Base-by-base conservation (phyloP, 768 basidiomycete species). In the Amanita molliuscula region DNA sequence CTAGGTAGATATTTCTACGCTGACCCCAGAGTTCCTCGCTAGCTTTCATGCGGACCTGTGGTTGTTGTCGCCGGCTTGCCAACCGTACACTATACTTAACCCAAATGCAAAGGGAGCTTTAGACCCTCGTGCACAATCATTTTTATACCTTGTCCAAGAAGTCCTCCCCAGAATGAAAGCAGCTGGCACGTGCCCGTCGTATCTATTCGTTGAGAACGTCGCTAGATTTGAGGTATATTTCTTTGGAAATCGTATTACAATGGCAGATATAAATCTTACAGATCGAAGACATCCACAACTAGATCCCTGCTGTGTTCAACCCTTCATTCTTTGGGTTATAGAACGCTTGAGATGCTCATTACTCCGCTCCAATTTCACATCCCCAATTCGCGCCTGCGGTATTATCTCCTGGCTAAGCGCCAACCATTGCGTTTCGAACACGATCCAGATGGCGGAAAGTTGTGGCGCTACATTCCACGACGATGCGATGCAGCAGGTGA, bases 11-110 rank as follows among this genome's bases (percentile, higher is more conserved):
- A 87, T 90, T 37, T 71, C 72, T 11, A 70, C 67, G 0, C 67
- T 91, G 20, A 69, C 72, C 4, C 73, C 80, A 1, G 41, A 63
- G 2, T 63, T 68, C 13, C 64, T 90, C 5, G 66, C 71, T 10
- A 50, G 56, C 16, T 65, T 76, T 21, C 53, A 75, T 47, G 82
- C 84, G 15, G 64, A 81, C 53, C 61, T 88, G 4, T 90, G 88
- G 88, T 73, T 90, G 15, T 63, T 88, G 40, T 89, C 88, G 0
- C 88, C 88, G 4, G 79, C 87, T 6, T 91, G 88, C 61, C 88
- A 90, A 58, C 88, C 88, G 0, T 90, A 89, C 58, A 89, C 88
- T 0, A 76, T 87, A 2, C 67, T 91, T 46, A 88, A 87, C 58
- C 80, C 84, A 3, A 68, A 73, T 11, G 82, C 84, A 7, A 82